phyloP scores from a whole-genome alignment of 805 yeast species.

The Kuraishia piskuri region DNA sequence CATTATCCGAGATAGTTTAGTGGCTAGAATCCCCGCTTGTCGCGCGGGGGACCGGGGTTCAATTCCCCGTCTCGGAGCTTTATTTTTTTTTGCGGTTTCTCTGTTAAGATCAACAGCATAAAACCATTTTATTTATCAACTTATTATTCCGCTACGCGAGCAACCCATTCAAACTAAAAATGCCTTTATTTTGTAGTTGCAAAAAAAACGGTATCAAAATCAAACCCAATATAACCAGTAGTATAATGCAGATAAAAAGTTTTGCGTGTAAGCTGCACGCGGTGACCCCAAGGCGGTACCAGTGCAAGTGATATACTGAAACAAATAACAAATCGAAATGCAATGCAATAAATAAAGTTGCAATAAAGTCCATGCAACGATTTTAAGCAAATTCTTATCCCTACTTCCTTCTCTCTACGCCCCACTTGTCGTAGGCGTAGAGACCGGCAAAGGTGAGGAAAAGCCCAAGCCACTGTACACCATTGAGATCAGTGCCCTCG shows the following conservation, averaged over 20 bases:
- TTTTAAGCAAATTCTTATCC: background rate
- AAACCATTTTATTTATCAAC: too few relatives aligned
- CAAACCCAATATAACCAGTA: background rate
- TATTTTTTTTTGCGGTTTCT: slow-evolving; percentile 2
- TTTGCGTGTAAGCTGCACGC: background rate
- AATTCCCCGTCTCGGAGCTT: slow-evolving; percentile 31
- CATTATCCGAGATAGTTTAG: slow-evolving; percentile 28
- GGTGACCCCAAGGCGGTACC: background rate
- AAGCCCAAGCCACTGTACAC: slow-evolving; percentile 42
- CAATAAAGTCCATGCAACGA: background rate
- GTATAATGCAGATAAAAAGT: background rate
- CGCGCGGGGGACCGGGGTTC: slow-evolving; percentile 34
- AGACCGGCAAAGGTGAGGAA: slow-evolving; percentile 50
- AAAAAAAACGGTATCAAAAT: background rate
- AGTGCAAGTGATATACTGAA: background rate
- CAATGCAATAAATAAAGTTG: background rate
- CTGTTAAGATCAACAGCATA: too few relatives aligned
- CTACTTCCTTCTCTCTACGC: slow-evolving; percentile 12
- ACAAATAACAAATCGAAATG: background rate
- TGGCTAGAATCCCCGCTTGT: slow-evolving; percentile 32
- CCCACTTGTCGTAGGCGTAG: slow-evolving; percentile 70
- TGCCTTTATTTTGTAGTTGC: background rate
- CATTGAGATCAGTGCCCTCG: slow-evolving; percentile 40
- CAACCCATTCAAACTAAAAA: too few relatives aligned
- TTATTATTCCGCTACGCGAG: too few relatives aligned